Base-by-base conservation (phyloP, 306 rosid genomes). In the Cicer cuneatum region DNA sequence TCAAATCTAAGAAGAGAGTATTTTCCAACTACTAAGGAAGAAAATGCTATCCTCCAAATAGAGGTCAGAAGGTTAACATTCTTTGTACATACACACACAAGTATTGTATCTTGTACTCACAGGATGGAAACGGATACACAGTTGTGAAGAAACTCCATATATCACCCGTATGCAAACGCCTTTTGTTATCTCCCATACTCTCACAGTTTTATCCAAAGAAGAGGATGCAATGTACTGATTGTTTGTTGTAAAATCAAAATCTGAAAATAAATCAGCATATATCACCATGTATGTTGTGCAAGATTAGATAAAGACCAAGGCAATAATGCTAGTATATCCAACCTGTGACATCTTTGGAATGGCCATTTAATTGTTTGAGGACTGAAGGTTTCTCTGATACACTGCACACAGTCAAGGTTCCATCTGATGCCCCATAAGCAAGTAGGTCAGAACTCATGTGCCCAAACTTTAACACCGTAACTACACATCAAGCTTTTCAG, bases 321-420 rank as follows among this genome's bases (percentile, higher is more conserved):
- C 10, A 41, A 21, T 48, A 84, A 74, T 79, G 85, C 80, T 87
- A 83, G 78, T 69, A 24, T 74, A 79, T 89, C 92, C 88, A 83
- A 94, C 98, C 98, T 94, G 98, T 90, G 66, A 94, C 93, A 78
- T 94, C 97, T 87, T 91, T 91, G 75, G 95, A 84, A 80, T 94
- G 98, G 52, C 98, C 98, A 41, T 76, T 43, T 79, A 94, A 84
- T 59, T 88, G 91, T 82, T 83, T 91, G 80, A 90, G 56, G 77
- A 89, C 53, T 62, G 94, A 89, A 74, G 97, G 93, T 58, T 89
- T 87, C 69, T 90, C 94, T 15, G 96, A 89, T 66, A 94, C 90
- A 73, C 80, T 86, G 94, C 97, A 91, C 37, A 94, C 97, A 16
- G 96, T 91, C 87, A 94, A 87, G 78, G 91, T 87, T 79, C 98